These are phyloP conservation scores for Xenoacremonium recifei DNA, from an alignment of 2,329 filamentous ascomycete genomes.

Conservation along the genomic window DNA sequence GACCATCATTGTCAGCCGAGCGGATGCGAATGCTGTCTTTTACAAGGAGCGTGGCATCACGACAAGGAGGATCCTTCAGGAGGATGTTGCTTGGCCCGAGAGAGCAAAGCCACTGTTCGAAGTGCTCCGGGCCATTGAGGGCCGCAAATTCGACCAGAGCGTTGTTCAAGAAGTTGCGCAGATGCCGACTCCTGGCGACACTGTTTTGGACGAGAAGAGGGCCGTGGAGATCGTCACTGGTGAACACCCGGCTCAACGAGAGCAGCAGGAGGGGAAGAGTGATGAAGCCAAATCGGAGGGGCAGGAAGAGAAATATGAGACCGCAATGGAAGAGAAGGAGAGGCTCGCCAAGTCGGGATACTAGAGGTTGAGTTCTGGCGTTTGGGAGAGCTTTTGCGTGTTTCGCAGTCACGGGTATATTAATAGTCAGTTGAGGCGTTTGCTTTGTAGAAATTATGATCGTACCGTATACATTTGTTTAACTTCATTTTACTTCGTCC, in stretches of 20 bases:
- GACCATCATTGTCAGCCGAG: slow-evolving; percentile 72
- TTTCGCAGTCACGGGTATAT: too few species aligned
- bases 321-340: slow-evolving; percentile 23
- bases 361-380: slow-evolving; percentile 1
- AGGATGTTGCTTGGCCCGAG: slow-evolving; percentile 39
- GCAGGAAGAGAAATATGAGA: slow-evolving; percentile 1
- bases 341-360: slow-evolving; percentile 23
- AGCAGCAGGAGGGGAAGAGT: slow-evolving; percentile 7
- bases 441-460: too few species aligned
- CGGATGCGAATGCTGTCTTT: slow-evolving; percentile 76
- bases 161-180: slow-evolving; percentile 27
- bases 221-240: slow-evolving; percentile 10
- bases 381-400: too few species aligned
- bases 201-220: slow-evolving; percentile 30
- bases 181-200: slow-evolving; percentile 17
- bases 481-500: too few species aligned
- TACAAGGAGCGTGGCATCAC: slow-evolving; percentile 58
- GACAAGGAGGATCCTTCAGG: slow-evolving; percentile 34
- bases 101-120: slow-evolving; percentile 37
- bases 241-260: slow-evolving; percentile 19
- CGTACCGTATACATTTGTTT: too few species aligned
- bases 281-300: slow-evolving; percentile 14
- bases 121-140: slow-evolving; percentile 39
- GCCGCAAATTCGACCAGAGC: slow-evolving; percentile 21
- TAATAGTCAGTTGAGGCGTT: too few species aligned